Evolutionary conservation across 257 asterid genomes (phyloP), one percentile per base, ranked within the genome.

Genomic region (Handroanthus guayacan): DNA sequence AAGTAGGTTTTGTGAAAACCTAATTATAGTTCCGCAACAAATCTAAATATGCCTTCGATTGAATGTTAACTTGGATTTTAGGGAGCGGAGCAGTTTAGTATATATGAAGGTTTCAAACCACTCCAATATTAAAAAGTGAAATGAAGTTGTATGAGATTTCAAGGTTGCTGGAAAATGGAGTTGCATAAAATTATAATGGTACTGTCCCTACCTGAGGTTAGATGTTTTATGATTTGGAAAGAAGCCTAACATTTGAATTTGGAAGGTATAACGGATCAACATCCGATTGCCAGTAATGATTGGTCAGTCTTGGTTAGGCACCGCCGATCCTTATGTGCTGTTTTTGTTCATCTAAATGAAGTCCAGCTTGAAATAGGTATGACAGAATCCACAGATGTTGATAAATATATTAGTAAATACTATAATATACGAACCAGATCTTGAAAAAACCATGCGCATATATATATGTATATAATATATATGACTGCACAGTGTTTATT

Each of bases 171-270:
- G 67, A 12, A 61, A 34, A 11, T 61, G 38, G 4, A 58, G 16
- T 2, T 4, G 67, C 45, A 58, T 10, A 44, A 58, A 25, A 72
- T 43, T 58, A 20, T 63, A 58, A 48, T 62, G 14, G 1, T 61
- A 51, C 31, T 25, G 31, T 34, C 14, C 48, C 0, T 39, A 16
- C 5, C 43, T 31, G 0, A 10, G 17, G 12, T 60, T 72, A 3
- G 45, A 16, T 73, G 37, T 57, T 12, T 55, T 31, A 6, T 73
- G 62, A 73, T 62, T 41, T 74, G 7, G 63, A 62, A 62, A 73
- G 44, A 13, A 12, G 43, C 71, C 54, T 17, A 74, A 74, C 64
- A 47, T 74, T 62, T 74, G 52, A 74, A 61, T 47, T 11, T 25
- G 31, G 31, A 58, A 70, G 16, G 18, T 48, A 41, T 6, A 61